A percentile compares a stretch with the other conserved stretches of the same genome.
These are phyloP conservation scores for Candida adriatica DNA, from an alignment of 805 yeast species.

Conservation along the genomic window DNA sequence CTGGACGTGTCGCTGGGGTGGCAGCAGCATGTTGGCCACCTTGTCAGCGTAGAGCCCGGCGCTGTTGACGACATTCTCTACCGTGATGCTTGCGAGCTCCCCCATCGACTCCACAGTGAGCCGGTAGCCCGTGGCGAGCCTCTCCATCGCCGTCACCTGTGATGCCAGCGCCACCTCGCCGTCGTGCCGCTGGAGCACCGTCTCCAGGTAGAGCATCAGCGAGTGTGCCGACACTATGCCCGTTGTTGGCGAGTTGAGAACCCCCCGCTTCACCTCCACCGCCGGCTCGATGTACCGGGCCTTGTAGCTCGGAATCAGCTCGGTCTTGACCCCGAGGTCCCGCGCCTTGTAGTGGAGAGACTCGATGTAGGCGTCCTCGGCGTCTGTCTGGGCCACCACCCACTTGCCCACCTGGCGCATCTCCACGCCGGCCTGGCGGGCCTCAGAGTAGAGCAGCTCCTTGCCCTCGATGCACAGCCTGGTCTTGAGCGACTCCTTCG, in stretches of 20 bases:
- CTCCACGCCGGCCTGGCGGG: conserved; percentile 43
- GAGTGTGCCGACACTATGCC: conserved; percentile 85
- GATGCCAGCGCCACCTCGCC: conserved; percentile 67
- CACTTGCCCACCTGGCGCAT: conserved; percentile 69
- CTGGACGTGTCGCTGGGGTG: conserved; percentile 47
- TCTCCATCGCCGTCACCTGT: conserved; percentile 36
- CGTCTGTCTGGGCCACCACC: conserved; percentile 75
- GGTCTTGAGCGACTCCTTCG: conserved; percentile 59
- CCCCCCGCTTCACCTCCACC: conserved; percentile 54
- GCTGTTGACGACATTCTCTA: conserved; percentile 60
- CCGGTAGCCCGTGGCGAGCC: conserved; percentile 22
- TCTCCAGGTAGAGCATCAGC: conserved; percentile 51
- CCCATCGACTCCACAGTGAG: conserved; percentile 25
- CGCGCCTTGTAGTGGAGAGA: conserved; percentile 43
- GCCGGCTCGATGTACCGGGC: conserved; percentile 56
- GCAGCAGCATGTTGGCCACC: conserved; percentile 66
- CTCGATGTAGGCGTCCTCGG: conserved; percentile 53
- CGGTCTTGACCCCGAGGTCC: conserved; percentile 51
- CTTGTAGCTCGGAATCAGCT: conserved; percentile 38
- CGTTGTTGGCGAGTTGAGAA: conserved; percentile 69
- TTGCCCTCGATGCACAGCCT: conserved; percentile 72
- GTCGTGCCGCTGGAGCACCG: conserved; percentile 45
- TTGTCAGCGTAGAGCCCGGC: conserved; percentile 76
- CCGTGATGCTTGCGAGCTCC: conserved; percentile 39
- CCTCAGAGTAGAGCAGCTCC: conserved; percentile 48